Evolutionary conservation across 768 basidiomycete species (phyloP).

Genomic region (Antrodiella citrinella): DNA sequence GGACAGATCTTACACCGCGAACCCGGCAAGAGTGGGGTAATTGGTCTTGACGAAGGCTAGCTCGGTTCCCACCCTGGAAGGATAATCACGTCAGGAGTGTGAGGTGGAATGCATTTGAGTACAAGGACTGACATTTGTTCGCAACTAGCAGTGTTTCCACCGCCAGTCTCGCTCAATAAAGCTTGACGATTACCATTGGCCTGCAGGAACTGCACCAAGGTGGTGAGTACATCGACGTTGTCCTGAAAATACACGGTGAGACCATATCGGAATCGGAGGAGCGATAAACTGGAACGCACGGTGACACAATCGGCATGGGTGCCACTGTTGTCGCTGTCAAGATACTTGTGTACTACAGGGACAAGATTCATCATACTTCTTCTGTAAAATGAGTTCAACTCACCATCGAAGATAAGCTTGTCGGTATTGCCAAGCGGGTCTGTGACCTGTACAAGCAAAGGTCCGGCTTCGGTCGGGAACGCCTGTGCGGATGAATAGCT

Average conservation of each 20-base stretch:
- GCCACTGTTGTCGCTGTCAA: constrained; percentile 38
- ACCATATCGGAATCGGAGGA: neutral
- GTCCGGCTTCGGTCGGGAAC: constrained; percentile 32
- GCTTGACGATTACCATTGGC: constrained; percentile 35
- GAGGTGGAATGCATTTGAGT: too few species aligned
- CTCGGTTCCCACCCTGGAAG: constrained; percentile 32
- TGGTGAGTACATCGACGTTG: constrained; percentile 36
- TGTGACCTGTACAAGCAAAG: constrained; percentile 30
- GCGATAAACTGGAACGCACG: constrained; percentile 17
- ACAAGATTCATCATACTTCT: neutral
- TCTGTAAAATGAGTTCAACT: constrained; percentile 2
- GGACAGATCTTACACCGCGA: constrained; percentile 34
- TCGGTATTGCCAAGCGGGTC: constrained; percentile 31
- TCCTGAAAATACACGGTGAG: constrained; percentile 27
- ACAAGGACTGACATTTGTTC: constrained; percentile 25
- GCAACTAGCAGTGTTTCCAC: constrained; percentile 33
- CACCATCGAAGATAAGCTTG: constrained; percentile 36
- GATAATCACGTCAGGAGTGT: constrained; percentile 10
- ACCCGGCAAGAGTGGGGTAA: constrained; percentile 38
- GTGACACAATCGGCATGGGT: constrained; percentile 36
- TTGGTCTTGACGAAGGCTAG: constrained; percentile 38
- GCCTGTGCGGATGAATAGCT: constrained; percentile 31
- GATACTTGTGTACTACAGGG: constrained; percentile 32
- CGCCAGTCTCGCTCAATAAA: constrained; percentile 36
- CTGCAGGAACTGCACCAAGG: constrained; percentile 35